Conservation (phyloP, 192 early-diverging fungal species). For the Linnemannia hyalina region DNA sequence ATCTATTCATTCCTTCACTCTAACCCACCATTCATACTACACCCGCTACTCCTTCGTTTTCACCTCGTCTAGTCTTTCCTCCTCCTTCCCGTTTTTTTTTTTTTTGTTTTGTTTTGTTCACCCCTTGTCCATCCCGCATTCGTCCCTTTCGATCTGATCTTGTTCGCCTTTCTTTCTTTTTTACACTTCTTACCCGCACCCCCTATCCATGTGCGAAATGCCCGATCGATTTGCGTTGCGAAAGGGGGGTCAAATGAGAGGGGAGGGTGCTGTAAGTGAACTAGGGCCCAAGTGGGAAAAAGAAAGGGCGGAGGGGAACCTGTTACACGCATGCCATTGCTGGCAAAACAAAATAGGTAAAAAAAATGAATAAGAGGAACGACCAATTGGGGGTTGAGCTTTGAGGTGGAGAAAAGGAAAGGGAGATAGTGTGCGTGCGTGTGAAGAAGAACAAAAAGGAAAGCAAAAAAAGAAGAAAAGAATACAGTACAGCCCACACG, state of each 20-base stretch:
- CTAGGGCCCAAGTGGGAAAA: background rate
- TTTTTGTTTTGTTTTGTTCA: background rate
- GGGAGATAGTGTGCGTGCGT: constrained; percentile 1
- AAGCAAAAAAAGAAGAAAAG: background rate
- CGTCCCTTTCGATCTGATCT: background rate
- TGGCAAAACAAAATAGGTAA: background rate
- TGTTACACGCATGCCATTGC: background rate
- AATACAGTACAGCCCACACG: background rate
- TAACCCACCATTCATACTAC: background rate
- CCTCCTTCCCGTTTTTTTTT: background rate
- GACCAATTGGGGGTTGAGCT: background rate
- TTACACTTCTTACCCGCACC: background rate
- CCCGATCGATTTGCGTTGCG: constrained; percentile 11
- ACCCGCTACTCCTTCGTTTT: too few species aligned
- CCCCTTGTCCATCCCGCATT: background rate
- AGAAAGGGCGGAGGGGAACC: background rate
- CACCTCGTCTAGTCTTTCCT: background rate
- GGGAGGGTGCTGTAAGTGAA: background rate
- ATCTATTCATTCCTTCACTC: background rate
- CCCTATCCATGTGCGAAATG: constrained; percentile 3
- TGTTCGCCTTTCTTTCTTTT: too few species aligned
- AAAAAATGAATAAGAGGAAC: background rate
- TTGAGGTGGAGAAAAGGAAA: background rate
- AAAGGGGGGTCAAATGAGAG: background rate
- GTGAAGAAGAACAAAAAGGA: background rate